Percentiles rank a stretch among this genome's conserved stretches.
Conservation (phyloP, 2,329 filamentous ascomycete genomes). For the Cladosporium cucumerinum region DNA sequence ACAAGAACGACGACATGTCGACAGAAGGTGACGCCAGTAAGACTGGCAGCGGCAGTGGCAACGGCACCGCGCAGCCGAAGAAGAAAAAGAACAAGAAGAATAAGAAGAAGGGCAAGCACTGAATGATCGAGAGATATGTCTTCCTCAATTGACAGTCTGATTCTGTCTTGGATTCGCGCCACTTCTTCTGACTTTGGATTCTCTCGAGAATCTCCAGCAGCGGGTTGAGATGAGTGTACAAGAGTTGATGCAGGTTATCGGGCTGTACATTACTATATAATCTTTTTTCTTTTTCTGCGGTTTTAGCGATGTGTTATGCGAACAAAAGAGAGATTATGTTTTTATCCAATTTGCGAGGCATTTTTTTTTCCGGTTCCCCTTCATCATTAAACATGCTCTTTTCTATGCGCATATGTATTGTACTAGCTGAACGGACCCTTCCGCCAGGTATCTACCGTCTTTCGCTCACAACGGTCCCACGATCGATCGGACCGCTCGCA, state of each 20-base stretch:
- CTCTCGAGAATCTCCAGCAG: background rate
- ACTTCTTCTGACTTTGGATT: background rate
- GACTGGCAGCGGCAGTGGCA: slow-evolving; percentile 7
- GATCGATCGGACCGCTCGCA: background rate
- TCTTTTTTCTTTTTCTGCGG: slow-evolving; percentile 1
- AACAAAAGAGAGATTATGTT: background rate
- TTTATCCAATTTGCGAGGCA: background rate
- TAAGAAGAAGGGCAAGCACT: slow-evolving; percentile 26
- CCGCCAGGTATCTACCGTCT: background rate
- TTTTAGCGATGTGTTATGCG: slow-evolving; percentile 6
- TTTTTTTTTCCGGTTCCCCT: background rate
- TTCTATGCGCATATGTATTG: background rate
- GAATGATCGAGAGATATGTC: background rate
- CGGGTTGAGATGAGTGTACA: background rate
- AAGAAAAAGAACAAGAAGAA: slow-evolving; percentile 22
- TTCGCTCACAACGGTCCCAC: background rate
- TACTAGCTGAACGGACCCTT: background rate
- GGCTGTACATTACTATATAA: slow-evolving; percentile 7
- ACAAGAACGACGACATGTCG: background rate
- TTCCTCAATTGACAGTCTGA: background rate
- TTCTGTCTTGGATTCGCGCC: background rate
- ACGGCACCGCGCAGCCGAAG: background rate
- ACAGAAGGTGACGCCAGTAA: slow-evolving; percentile 8
- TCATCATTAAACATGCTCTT: background rate
- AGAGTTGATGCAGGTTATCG: background rate